Evolutionary conservation across 441 rosid genomes (phyloP), one percentile per base, ranked within the genome.

Genomic region (Syzygium syzygioides): DNA sequence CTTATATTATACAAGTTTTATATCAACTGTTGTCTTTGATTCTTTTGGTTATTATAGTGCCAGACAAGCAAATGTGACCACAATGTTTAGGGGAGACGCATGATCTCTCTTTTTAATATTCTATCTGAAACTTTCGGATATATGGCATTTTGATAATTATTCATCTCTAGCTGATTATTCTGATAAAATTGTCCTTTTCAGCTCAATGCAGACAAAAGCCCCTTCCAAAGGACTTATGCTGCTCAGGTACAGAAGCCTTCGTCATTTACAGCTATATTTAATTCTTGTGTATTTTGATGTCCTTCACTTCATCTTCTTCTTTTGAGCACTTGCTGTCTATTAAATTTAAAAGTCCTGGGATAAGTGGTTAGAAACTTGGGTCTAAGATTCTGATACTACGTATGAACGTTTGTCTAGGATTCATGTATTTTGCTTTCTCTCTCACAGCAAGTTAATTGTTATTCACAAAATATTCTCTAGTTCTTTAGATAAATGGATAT

Each of bases 141-240:
- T 41, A 37, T 71, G 83, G 52, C 14, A 20, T 55, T 37, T 9
- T 37, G 60, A 87, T 53, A 4, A 55, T 54, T 23, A 41, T 76
- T 32, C 28, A n/a, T 76, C 48, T 48, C 18, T 37, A 12, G 30
- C 84, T 56, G 7, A 71, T 86, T 50, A 14, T 32, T 84, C 64
- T 85, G 55, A 50, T 76, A n/a, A 56, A 53, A 86, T 90, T 32
- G 5, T 90, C 87, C 88, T 87, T 50, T 95, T 55, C 98, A 97
- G 99, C 97, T 97, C 37, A 97, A 96, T 90, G 88, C 94, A 13
- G 99, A 95, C 88, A 96, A 96, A 92, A 97, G 99, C 64, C 98
- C 98, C 4, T 97, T 97, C 91, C 99, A 96, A 90, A 94, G 99
- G 91, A 93, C 98, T 91, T 97, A 96, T 92, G 99, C 98, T 87